phyloP scores from a whole-genome alignment of 2,329 filamentous ascomycete species.

The Fusarium albidum region DNA sequence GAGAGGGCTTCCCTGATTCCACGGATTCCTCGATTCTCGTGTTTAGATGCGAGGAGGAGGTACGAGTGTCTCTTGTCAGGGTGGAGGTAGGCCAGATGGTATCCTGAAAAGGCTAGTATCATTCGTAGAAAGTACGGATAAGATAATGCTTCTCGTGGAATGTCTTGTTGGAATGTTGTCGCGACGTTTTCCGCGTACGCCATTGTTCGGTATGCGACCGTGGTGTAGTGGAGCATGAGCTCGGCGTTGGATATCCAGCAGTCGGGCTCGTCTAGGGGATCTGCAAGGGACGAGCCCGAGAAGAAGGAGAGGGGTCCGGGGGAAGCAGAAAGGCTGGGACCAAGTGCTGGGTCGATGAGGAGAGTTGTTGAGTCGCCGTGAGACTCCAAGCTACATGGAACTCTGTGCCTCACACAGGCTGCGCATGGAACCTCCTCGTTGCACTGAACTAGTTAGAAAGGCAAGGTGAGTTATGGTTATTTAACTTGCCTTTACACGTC shows the following conservation, averaged over 20 bases:
- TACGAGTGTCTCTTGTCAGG: slow-evolving; percentile 15
- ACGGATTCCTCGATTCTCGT: slow-evolving; percentile 22
- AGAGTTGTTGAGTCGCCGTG: slow-evolving; percentile 4
- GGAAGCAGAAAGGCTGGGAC: background rate
- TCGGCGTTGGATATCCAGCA: slow-evolving; percentile 25
- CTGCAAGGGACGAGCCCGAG: slow-evolving; percentile 5
- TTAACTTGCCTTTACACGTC: slow-evolving; percentile 17
- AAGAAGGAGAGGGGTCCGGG: slow-evolving; percentile 15
- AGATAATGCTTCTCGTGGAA: slow-evolving; percentile 21
- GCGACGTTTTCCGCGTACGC: slow-evolving; percentile 14
- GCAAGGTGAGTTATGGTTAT: background rate
- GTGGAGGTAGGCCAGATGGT: slow-evolving; percentile 25
- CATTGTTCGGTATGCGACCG: slow-evolving; percentile 29
- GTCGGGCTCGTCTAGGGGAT: slow-evolving; percentile 8
- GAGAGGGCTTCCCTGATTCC: slow-evolving; percentile 23
- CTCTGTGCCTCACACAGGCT: slow-evolving; percentile 24
- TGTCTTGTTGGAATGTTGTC: slow-evolving; percentile 15
- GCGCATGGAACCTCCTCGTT: slow-evolving; percentile 24
- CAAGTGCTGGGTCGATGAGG: slow-evolving; percentile 9
- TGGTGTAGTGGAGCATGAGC: slow-evolving; percentile 32
- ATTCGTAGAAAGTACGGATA: slow-evolving; percentile 30
- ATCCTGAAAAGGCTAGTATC: slow-evolving; percentile 26
- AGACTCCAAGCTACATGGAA: slow-evolving; percentile 19
- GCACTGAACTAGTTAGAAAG: slow-evolving; percentile 10
- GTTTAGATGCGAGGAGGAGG: slow-evolving; percentile 22